These are phyloP conservation scores for Aspergillus indologenus DNA, from an alignment of 495 filamentous ascomycete species.

Conservation along the genomic window DNA sequence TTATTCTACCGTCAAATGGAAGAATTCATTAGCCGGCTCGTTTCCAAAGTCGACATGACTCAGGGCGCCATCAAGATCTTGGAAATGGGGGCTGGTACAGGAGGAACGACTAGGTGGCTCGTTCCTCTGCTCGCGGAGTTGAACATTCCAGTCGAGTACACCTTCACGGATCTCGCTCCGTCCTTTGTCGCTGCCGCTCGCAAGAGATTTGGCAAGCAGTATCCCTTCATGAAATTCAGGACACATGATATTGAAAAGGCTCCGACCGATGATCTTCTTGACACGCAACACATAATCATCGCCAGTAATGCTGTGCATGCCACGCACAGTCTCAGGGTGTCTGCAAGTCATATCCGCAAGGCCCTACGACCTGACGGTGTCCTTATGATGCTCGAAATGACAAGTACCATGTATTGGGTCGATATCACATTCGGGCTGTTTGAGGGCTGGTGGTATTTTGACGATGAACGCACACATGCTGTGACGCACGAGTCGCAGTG, in stretches of 20 bases:
- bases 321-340: constrained; percentile 31
- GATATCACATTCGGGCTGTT: constrained; percentile 48
- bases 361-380: constrained; percentile 35
- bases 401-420: constrained; percentile 31
- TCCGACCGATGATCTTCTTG: constrained; percentile 24
- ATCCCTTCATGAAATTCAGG: constrained; percentile 40
- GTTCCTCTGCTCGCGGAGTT: constrained; percentile 30
- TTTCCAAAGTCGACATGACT: constrained; percentile 16
- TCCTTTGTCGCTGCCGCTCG: constrained; percentile 38
- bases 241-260: constrained; percentile 42
- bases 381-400: constrained; percentile 38
- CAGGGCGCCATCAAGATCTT: constrained; percentile 29
- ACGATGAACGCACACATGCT: constrained; percentile 46
- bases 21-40: constrained; percentile 32
- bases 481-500: neutral
- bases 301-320: constrained; percentile 47
- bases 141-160: constrained; percentile 43
- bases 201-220: constrained; percentile 26
- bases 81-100: constrained; percentile 43
- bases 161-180: constrained; percentile 40
- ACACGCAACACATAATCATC: constrained; percentile 40
- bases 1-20: constrained; percentile 36
- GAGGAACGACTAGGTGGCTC: constrained; percentile 35
- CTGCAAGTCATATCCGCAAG: constrained; percentile 25
- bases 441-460: constrained; percentile 52